Percentiles rank a stretch among this genome's conserved stretches.
phyloP scores from a whole-genome alignment of 208 protist species.

The Trypanosoma scelopori region DNA sequence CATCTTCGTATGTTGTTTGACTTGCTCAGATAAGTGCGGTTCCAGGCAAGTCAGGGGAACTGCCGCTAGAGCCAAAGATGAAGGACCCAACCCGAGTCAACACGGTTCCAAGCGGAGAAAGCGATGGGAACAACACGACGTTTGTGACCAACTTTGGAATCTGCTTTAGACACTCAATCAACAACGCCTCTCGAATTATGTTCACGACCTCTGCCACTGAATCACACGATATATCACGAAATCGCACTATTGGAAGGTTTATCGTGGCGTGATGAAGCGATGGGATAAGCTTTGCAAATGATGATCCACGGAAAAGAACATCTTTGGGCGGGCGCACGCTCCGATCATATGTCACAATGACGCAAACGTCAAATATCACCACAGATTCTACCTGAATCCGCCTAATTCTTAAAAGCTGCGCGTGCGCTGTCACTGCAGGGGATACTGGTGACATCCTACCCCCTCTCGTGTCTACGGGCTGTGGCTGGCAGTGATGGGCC shows the following conservation, averaged over 20 bases:
- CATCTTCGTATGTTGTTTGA: too few relatives aligned
- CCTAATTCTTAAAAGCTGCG: conserved; percentile 18
- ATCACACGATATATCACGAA: conserved; percentile 37
- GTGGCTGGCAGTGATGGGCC: conserved; percentile 18
- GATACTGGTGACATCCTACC: too few relatives aligned
- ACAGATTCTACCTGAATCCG: conserved; percentile 30
- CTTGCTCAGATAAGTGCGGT: conserved; percentile 26
- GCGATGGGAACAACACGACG: conserved; percentile 40
- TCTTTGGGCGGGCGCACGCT: conserved; percentile 47
- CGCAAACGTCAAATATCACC: conserved; percentile 34
- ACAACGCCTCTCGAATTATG: conserved; percentile 37
- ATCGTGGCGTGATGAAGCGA: conserved; percentile 58
- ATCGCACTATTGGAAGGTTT: conserved; percentile 38
- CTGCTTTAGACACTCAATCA: conserved; percentile 50
- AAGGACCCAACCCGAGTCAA: conserved; percentile 25
- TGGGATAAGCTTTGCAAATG: conserved; percentile 44
- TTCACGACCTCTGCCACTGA: conserved; percentile 32
- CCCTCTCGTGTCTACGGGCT: conserved; percentile 7
- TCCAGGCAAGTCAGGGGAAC: conserved; percentile 14
- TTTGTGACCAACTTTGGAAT: conserved; percentile 49
- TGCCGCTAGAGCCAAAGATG: conserved; percentile 17
- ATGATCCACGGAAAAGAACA: conserved; percentile 46
- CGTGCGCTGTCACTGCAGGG: background rate
- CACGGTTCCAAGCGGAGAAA: conserved; percentile 18
- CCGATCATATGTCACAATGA: conserved; percentile 60